These are phyloP conservation scores for Cercospora zeina DNA, from an alignment of 2,329 filamentous ascomycete genomes.

Conservation along the genomic window DNA sequence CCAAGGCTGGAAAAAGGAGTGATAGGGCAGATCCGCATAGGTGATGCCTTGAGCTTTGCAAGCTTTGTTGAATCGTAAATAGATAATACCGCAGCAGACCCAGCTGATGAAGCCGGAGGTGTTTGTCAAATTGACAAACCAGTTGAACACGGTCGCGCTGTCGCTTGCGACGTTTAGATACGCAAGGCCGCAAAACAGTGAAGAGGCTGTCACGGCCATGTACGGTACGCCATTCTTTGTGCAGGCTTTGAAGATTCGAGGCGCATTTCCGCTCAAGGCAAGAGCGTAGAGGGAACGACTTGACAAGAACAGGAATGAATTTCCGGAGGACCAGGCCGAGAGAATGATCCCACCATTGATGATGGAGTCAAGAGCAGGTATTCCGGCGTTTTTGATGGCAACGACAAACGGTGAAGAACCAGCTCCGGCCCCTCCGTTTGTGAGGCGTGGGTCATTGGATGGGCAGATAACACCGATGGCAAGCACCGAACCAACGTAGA, in stretches of 20 bases:
- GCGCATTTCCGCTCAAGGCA: slow-evolving; percentile 65
- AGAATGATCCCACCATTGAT: slow-evolving; percentile 69
- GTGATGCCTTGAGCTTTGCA: slow-evolving; percentile 56
- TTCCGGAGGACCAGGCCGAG: slow-evolving; percentile 61
- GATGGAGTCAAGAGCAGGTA: slow-evolving; percentile 61
- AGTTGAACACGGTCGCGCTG: slow-evolving; percentile 58
- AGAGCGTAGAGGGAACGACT: slow-evolving; percentile 56
- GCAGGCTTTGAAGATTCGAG: slow-evolving; percentile 55
- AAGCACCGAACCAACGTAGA: slow-evolving; percentile 60
- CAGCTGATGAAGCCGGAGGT: slow-evolving; percentile 57
- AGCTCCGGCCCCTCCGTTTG: slow-evolving; percentile 38
- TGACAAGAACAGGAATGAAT: slow-evolving; percentile 56
- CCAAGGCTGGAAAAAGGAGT: slow-evolving; percentile 61
- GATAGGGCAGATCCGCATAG: slow-evolving; percentile 53
- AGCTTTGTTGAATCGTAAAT: slow-evolving; percentile 61
- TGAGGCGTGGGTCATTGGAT: slow-evolving; percentile 54
- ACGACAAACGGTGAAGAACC: slow-evolving; percentile 28
- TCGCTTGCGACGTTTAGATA: slow-evolving; percentile 52
- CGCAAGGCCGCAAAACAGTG: slow-evolving; percentile 49
- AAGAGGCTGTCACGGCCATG: slow-evolving; percentile 48
- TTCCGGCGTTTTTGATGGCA: slow-evolving; percentile 54
- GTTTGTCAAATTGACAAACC: slow-evolving; percentile 70
- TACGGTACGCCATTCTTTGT: slow-evolving; percentile 61
- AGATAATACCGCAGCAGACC: slow-evolving; percentile 57
- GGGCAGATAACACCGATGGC: slow-evolving; percentile 63